A percentile compares a stretch with the other conserved stretches of the same genome.
Conservation (phyloP, 441 rosid genomes). For the Populus hybrid region DNA sequence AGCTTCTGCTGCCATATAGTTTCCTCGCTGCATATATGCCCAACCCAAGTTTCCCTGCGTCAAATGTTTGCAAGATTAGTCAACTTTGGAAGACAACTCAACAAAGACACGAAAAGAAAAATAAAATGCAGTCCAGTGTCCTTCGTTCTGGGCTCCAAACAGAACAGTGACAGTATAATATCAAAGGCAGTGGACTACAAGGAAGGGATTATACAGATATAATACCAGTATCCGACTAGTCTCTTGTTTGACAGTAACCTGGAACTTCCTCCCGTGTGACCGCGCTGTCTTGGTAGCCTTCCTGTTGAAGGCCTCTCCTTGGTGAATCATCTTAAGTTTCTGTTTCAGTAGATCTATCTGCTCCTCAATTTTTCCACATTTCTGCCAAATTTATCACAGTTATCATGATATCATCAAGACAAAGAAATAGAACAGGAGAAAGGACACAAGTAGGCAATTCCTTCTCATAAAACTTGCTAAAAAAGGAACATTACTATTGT, state of each 20-base stretch:
- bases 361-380: constrained; percentile 80
- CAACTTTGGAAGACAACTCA: background rate
- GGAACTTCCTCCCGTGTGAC: constrained; percentile 90
- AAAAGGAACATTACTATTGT: background rate
- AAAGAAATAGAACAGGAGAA: background rate
- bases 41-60: constrained; percentile 87
- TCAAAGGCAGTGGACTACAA: background rate
- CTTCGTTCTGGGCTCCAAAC: no score
- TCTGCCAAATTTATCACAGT: constrained; percentile 56
- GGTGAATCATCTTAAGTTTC: constrained; percentile 80
- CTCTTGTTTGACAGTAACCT: constrained; percentile 85
- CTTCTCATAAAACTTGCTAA: background rate
- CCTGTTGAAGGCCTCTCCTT: constrained; percentile 87
- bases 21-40: constrained; percentile 91
- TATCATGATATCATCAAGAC: constrained; percentile 40
- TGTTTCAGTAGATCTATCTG: constrained; percentile 78
- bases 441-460: background rate
- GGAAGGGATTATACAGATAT: background rate
- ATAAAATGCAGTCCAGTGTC: background rate
- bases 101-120: background rate
- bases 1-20: constrained; percentile 72
- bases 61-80: background rate
- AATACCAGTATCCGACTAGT: constrained; percentile 76
- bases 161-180: background rate
- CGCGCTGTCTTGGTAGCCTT: constrained; percentile 87